Evolutionary conservation across 139 green algal genomes (phyloP).

Genomic region (Coelastrella sp.): DNA sequence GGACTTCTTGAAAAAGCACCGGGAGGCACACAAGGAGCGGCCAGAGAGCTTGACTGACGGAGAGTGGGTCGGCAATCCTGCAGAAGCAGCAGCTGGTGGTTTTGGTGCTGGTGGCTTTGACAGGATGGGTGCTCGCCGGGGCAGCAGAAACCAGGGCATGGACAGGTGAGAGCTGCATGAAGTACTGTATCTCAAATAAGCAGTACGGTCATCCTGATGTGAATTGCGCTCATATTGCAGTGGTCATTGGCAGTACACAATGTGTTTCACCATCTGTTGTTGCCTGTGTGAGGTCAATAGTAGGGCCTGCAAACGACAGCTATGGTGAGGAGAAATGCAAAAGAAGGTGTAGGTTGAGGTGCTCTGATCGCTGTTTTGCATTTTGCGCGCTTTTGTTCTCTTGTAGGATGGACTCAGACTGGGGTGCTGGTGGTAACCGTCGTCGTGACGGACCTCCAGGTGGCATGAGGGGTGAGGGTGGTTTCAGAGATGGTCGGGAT

Average conservation of each 20-base stretch:
- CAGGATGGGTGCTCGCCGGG: neutral
- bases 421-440: neutral
- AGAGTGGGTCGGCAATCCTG: conserved; percentile 33
- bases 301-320: too few relatives aligned
- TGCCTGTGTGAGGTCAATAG: too few relatives aligned
- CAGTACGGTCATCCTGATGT: too few relatives aligned
- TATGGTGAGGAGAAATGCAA: too few relatives aligned
- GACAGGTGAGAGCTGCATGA: conserved; percentile 7
- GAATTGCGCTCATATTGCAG: too few relatives aligned
- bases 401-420: conserved; percentile 19
- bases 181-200: too few relatives aligned
- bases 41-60: neutral
- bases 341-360: too few relatives aligned
- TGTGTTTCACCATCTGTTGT: too few relatives aligned
- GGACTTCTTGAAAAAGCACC: conserved; percentile 40
- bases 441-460: neutral
- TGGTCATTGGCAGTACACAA: too few relatives aligned
- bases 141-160: conserved; percentile 16
- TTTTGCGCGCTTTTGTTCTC: too few relatives aligned
- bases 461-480: neutral
- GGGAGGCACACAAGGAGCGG: neutral
- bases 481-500: conserved; percentile 12
- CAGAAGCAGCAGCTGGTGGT: neutral
- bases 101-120: conserved; percentile 21
- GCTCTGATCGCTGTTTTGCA: too few relatives aligned